Conservation (phyloP, 345 rosid species). For the Pelargonium nanum region DNA sequence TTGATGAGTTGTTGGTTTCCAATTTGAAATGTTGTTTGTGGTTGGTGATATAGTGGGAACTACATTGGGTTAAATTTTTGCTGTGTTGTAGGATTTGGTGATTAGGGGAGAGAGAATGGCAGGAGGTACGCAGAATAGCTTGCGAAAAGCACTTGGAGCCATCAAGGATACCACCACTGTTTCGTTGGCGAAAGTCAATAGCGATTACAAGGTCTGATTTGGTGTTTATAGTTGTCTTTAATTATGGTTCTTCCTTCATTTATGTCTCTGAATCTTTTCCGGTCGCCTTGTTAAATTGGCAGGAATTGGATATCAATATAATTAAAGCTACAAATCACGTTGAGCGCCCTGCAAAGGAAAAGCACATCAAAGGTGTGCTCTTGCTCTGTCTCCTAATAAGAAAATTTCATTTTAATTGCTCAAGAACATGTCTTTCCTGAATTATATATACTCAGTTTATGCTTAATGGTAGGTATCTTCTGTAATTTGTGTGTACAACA, state of each 20-base stretch:
- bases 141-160: slow-evolving; percentile 92
- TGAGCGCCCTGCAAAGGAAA: slow-evolving; percentile 86
- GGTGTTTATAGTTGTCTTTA: neutral
- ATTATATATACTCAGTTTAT: neutral
- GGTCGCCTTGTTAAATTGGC: slow-evolving; percentile 5
- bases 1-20: neutral
- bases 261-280: slow-evolving; percentile 8
- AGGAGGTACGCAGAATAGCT: slow-evolving; percentile 74
- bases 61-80: slow-evolving; percentile 10
- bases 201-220: slow-evolving; percentile 73
- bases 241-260: neutral
- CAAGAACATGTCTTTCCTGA: neutral
- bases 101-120: slow-evolving; percentile 56
- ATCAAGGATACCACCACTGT: slow-evolving; percentile 94
- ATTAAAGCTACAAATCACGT: slow-evolving; percentile 95
- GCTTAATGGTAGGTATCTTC: neutral
- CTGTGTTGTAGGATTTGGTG: slow-evolving; percentile 22
- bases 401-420: neutral
- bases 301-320: slow-evolving; percentile 96
- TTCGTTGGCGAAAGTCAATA: slow-evolving; percentile 94
- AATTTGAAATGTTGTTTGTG: neutral
- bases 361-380: slow-evolving; percentile 61
- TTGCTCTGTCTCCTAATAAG: neutral
- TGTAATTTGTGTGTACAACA: neutral
- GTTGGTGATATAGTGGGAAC: neutral